Evolutionary conservation across 1,284 basidiomycete species (phyloP).

Genomic region (Psilocybe mexicana): DNA sequence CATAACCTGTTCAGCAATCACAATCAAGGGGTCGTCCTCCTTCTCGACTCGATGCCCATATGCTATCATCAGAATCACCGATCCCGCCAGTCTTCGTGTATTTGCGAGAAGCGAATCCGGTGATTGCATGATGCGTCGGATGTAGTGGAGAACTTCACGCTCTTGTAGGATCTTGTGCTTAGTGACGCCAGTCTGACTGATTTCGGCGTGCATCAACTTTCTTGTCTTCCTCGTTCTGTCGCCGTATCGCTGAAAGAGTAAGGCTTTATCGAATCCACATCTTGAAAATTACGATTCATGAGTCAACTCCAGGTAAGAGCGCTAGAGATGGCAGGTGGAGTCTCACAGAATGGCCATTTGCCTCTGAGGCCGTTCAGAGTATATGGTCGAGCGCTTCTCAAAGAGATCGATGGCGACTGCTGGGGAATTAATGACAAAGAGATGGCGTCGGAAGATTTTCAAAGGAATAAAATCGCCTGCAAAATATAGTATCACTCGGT

Average conservation of each 20-base stretch:
- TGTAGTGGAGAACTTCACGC: neutral
- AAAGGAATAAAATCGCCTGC: neutral
- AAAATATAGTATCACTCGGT: too few species aligned
- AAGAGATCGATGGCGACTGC: conserved; percentile 3
- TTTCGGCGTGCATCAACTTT: conserved; percentile 6
- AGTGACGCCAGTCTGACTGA: neutral
- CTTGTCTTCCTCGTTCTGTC: conserved; percentile 3
- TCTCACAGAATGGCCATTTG: conserved; percentile 4
- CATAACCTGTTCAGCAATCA: conserved; percentile 1
- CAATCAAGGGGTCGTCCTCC: neutral
- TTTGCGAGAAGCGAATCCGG: neutral
- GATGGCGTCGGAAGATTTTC: neutral
- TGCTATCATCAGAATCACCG: conserved; percentile 6
- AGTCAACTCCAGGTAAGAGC: neutral
- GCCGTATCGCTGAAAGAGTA: conserved; percentile 3
- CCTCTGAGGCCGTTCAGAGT: conserved; percentile 6
- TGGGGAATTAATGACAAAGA: conserved; percentile 2
- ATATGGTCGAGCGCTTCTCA: conserved; percentile 8
- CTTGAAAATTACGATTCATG: neutral
- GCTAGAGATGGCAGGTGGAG: neutral
- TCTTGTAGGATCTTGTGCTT: neutral
- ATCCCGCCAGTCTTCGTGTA: neutral
- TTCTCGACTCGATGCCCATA: conserved; percentile 6
- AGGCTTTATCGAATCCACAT: conserved; percentile 3
- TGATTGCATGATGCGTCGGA: neutral